phyloP scores from a whole-genome alignment of 2,329 filamentous ascomycete species.

The Hymenoscyphus albidus region DNA sequence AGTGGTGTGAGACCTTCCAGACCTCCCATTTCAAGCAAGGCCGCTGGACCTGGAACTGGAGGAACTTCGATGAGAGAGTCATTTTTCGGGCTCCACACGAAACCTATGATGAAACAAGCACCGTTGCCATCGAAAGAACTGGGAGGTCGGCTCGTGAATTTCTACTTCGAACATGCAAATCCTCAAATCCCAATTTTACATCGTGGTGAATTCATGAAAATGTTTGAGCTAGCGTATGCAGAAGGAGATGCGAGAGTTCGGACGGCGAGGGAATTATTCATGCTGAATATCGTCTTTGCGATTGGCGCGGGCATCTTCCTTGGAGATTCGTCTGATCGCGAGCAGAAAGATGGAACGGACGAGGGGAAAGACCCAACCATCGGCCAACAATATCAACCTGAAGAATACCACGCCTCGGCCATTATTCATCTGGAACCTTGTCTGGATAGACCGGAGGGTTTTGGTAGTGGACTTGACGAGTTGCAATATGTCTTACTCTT shows the following conservation, averaged over 20 bases:
- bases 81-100: conserved; percentile 94
- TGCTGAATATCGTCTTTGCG: conserved; percentile 95
- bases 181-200: conserved; percentile 93
- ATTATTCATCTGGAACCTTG: conserved; percentile 89
- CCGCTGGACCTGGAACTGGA: conserved; percentile 37
- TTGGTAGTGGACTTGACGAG: conserved; percentile 87
- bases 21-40: conserved; percentile 41
- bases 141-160: conserved; percentile 66
- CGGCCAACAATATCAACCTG: conserved; percentile 65
- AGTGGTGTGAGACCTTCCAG: conserved; percentile 58
- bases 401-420: conserved; percentile 93
- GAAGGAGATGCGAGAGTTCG: conserved; percentile 58
- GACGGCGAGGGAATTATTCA: conserved; percentile 79
- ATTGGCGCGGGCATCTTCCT: conserved; percentile 93
- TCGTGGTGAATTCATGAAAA: conserved; percentile 80
- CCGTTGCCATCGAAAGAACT: conserved; percentile 76
- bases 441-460: conserved; percentile 59
- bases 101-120: conserved; percentile 80
- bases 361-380: conserved; percentile 28
- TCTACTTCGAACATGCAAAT: conserved; percentile 96
- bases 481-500: conserved; percentile 88
- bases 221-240: conserved; percentile 79
- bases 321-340: conserved; percentile 48
- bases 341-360: conserved; percentile 26
- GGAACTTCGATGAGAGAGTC: conserved; percentile 89